Evolutionary conservation across 2,329 filamentous ascomycete species (phyloP).

Genomic region (Penicillium nordicum): DNA sequence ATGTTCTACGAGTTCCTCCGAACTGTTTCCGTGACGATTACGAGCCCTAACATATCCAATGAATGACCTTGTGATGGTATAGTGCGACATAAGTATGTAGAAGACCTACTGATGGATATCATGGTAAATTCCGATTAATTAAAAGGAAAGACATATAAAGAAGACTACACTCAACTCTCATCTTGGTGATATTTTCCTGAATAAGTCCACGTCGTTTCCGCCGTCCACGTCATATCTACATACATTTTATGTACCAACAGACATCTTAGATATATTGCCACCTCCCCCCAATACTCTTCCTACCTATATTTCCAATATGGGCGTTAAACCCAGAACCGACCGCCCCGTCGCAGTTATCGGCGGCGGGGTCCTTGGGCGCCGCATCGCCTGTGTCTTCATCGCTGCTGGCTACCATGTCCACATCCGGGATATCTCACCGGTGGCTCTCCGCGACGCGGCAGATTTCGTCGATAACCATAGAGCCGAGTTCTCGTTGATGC

Average conservation of each 20-base stretch:
- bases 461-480: slow-evolving; percentile 34
- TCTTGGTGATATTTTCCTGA: not conserved
- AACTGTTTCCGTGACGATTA: not conserved
- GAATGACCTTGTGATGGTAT: not conserved
- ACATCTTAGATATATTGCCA: not conserved
- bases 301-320: not conserved
- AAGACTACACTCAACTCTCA: not conserved
- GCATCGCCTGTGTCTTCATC: slow-evolving; percentile 32
- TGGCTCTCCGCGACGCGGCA: slow-evolving; percentile 24
- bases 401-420: slow-evolving; percentile 28
- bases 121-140: not conserved
- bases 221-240: slow-evolving; percentile 3
- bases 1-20: no score
- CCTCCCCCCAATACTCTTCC: not conserved
- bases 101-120: not conserved
- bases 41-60: not conserved
- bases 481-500: slow-evolving; percentile 23
- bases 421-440: slow-evolving; percentile 26
- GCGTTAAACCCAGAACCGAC: slow-evolving; percentile 3
- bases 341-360: slow-evolving; percentile 40
- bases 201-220: not conserved
- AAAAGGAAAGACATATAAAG: not conserved
- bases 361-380: slow-evolving; percentile 39
- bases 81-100: not conserved
- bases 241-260: not conserved